Base-by-base conservation (phyloP, 306 rosid species). In the Vachellia pachyceras region DNA sequence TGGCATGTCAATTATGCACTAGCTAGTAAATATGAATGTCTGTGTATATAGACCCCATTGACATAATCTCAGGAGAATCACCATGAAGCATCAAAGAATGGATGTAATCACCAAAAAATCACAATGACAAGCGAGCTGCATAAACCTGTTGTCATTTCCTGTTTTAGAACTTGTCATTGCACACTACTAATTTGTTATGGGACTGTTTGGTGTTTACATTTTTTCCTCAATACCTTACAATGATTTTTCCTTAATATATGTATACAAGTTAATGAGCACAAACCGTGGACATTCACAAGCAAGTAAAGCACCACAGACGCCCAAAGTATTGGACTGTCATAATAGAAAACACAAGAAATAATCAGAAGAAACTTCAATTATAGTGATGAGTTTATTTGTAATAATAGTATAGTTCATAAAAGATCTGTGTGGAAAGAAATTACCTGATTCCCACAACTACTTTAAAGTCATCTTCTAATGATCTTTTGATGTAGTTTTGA, bases 401-500 rank as follows among this genome's bases (percentile, higher is more conserved):
- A 63, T 65, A 35, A 39, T 9, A 13, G n/a, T 13, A 3, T 29
- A 60, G 14, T 9, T 46, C 52, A 46, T 13, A 3, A 14, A 63
- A 18, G n/a, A 33, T 29, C 15, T 3, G 3, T 66, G 72, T 67
- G 72, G 11, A 33, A 13, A 44, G n/a, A 20, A 20, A 20, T 69
- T 44, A 93, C 99, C 92, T 93, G 91, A 95, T 95, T 89, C 96
- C 97, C 70, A 95, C 99, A 40, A 95, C 99, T 70, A 91, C 96
- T 92, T 95, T 95, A 66, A 95, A 95, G 87, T 95, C 99, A 80
- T 95, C 99, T 88, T 95, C 99, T 83, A 95, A 76, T 58, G 99
- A 95, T 77, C 96, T 91, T 83, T 90, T 93, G 86, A 95, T 95
- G 74, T 95, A 95, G 49, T 95, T 95, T 74, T 95, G 99, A 82